A percentile compares a stretch with the other conserved stretches of the same genome.
Conservation (phyloP, 208 protist genomes). For the Herpetomonas samuelpessoai region DNA sequence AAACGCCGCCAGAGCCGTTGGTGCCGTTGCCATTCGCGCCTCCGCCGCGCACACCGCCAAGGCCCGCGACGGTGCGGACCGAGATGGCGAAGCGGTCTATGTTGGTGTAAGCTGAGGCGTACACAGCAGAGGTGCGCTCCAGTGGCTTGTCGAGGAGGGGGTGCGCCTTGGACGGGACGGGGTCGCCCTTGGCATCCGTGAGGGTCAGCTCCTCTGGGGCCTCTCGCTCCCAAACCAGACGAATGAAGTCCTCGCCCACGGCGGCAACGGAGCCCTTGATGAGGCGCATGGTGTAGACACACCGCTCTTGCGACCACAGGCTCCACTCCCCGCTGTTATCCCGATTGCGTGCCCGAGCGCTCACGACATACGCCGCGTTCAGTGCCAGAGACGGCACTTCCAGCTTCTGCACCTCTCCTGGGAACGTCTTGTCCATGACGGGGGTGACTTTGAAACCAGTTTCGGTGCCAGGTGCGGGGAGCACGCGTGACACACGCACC, state of each 20-base stretch:
- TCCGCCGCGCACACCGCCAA: neutral
- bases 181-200: slow-evolving; percentile 6
- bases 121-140: slow-evolving; percentile 31
- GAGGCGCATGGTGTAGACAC: slow-evolving; percentile 87
- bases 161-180: neutral
- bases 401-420: neutral
- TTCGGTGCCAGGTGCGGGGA: neutral
- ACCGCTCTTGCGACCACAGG: slow-evolving; percentile 78
- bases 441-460: neutral
- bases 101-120: slow-evolving; percentile 40
- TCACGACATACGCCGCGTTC: slow-evolving; percentile 71
- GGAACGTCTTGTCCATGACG: slow-evolving; percentile 2
- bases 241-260: slow-evolving; percentile 87
- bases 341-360: slow-evolving; percentile 52
- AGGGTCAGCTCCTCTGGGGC: slow-evolving; percentile 61
- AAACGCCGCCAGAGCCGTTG: neutral
- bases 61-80: slow-evolving; percentile 17
- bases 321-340: slow-evolving; percentile 69
- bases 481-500: slow-evolving; percentile 20
- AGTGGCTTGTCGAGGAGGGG: slow-evolving; percentile 53
- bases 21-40: slow-evolving; percentile 13
- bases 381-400: slow-evolving; percentile 3
- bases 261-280: slow-evolving; percentile 48
- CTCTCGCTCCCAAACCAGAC: slow-evolving; percentile 58
- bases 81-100: slow-evolving; percentile 50